These are phyloP conservation scores for Eucalyptus urophylla DNA, from an alignment of 345 rosid species.

Conservation along the genomic window DNA sequence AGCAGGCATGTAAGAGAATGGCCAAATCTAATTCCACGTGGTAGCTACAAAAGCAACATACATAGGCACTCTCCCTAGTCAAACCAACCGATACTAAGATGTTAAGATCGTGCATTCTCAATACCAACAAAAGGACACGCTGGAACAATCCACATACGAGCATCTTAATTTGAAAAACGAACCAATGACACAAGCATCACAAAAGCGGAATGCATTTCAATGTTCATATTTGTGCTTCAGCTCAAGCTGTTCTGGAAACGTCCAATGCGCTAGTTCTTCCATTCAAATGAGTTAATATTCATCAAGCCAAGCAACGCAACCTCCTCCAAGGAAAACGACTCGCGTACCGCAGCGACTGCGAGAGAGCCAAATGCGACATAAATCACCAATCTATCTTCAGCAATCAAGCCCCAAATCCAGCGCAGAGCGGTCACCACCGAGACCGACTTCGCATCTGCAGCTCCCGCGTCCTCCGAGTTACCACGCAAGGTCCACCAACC, in stretches of 20 bases:
- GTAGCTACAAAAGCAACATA: neutral
- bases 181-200: neutral
- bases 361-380: constrained; percentile 22
- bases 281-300: neutral
- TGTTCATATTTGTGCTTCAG: neutral
- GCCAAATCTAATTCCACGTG: neutral
- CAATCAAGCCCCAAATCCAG: constrained; percentile 31
- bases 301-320: neutral
- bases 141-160: neutral
- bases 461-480: neutral
- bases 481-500: constrained; percentile 19
- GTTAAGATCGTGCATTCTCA: neutral
- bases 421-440: constrained; percentile 15
- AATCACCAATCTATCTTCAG: constrained; percentile 21
- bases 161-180: neutral
- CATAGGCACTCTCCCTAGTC: neutral
- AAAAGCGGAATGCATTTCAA: neutral
- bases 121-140: neutral
- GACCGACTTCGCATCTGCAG: neutral
- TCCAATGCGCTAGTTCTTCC: neutral
- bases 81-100: neutral
- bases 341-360: constrained; percentile 19
- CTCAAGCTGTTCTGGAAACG: neutral
- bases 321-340: neutral
- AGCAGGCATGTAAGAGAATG: neutral